phyloP scores from a whole-genome alignment of 345 rosid genomes.

The Hypericum perforatum region DNA sequence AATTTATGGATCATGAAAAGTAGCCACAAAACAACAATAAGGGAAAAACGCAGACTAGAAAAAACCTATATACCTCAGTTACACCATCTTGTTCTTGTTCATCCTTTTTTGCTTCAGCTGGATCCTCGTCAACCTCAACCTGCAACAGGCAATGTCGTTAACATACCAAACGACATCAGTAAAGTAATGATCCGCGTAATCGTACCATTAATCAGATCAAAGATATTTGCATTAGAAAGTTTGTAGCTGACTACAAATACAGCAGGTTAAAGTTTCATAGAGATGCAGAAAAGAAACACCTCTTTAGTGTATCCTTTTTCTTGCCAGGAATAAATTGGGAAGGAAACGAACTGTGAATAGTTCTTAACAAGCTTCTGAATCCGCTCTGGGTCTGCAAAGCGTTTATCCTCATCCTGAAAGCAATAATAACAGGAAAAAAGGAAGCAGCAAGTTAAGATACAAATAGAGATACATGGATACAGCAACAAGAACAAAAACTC shows the following conservation, averaged over 20 bases:
- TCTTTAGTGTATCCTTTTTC: constrained; percentile 94
- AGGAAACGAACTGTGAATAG: constrained; percentile 95
- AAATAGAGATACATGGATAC: background rate
- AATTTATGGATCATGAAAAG: background rate
- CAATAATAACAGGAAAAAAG: background rate
- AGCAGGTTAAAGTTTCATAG: too few relatives aligned
- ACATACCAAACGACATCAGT: background rate
- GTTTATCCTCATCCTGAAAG: constrained; percentile 66
- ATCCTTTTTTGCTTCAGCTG: constrained; percentile 59
- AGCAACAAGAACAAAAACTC: background rate
- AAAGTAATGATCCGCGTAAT: background rate
- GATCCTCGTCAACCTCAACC: constrained; percentile 97
- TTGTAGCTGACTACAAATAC: background rate
- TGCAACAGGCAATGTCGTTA: constrained; percentile 10
- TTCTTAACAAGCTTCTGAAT: constrained; percentile 89
- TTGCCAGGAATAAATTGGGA: constrained; percentile 97
- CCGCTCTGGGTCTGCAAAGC: constrained; percentile 86
- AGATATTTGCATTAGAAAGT: background rate
- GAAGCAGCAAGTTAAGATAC: constrained; percentile 9
- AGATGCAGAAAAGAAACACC: constrained; percentile 28
- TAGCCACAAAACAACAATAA: too few relatives aligned
- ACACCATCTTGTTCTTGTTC: constrained; percentile 43
- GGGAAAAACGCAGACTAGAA: background rate
- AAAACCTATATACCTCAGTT: constrained; percentile 41
- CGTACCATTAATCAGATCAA: background rate